These are phyloP conservation scores for Fraxinus latifolia DNA, from an alignment of 305 asterid species.

Conservation along the genomic window DNA sequence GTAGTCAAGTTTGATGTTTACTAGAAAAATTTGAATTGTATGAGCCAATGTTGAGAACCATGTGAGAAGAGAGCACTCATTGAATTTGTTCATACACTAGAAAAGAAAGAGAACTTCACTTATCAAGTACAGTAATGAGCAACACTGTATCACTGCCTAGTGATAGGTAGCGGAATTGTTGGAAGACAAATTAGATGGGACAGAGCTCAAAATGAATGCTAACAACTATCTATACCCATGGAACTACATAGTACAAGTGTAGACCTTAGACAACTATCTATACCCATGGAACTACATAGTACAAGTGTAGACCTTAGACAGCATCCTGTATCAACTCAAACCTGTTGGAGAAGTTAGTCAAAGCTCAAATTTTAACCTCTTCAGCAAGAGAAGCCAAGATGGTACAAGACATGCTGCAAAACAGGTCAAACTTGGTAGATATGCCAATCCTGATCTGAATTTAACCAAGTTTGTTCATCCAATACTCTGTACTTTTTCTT, in stretches of 20 bases:
- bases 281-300: neutral
- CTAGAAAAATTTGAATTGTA: neutral
- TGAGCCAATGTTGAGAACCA: neutral
- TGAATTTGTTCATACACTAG: neutral
- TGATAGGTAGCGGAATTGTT: neutral
- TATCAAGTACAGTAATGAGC: neutral
- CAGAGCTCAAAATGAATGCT: neutral
- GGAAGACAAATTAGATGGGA: neutral
- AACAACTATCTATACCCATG: neutral
- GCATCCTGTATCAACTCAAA: slow-evolving; percentile 13
- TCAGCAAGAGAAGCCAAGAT: slow-evolving; percentile 5
- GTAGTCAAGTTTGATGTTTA: neutral
- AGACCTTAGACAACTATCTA: neutral
- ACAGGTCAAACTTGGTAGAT: slow-evolving; percentile 1
- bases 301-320: neutral
- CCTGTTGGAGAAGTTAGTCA: slow-evolving; percentile 3
- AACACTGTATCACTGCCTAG: neutral
- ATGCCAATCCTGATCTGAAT: slow-evolving; percentile 4
- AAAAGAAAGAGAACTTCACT: neutral
- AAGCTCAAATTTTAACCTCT: slow-evolving; percentile 12
- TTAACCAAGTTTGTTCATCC: neutral
- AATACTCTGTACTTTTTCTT: neutral
- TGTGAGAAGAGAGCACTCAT: neutral
- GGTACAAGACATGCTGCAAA: slow-evolving; percentile 15
- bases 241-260: neutral